These are phyloP conservation scores for Neopestalotiopsis clavispora DNA, from an alignment of 2,329 filamentous ascomycete species.

Conservation along the genomic window DNA sequence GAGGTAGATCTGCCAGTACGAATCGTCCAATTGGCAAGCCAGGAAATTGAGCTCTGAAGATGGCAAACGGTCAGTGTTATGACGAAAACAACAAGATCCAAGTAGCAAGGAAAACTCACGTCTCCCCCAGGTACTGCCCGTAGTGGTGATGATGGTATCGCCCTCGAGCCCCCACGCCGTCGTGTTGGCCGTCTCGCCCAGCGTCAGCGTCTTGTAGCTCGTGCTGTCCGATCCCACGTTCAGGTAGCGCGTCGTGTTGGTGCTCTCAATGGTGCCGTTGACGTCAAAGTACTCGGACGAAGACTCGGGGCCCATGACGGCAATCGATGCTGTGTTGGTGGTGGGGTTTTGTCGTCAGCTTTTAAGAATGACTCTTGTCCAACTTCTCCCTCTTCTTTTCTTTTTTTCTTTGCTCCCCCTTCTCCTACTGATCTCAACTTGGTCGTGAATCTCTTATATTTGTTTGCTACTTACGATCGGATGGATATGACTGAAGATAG, in stretches of 20 bases:
- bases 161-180: conserved; percentile 57
- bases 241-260: conserved; percentile 52
- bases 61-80: too few relatives aligned
- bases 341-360: background rate
- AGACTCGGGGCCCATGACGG: conserved; percentile 57
- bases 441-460: too few relatives aligned
- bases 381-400: too few relatives aligned
- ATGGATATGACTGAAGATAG: conserved; percentile 53
- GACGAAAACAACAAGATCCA: too few relatives aligned
- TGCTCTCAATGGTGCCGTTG: conserved; percentile 51
- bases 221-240: conserved; percentile 50
- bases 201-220: conserved; percentile 57
- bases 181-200: conserved; percentile 45
- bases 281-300: conserved; percentile 55
- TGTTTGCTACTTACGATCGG: conserved; percentile 38
- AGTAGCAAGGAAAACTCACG: conserved; percentile 30
- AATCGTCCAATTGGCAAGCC: conserved; percentile 46
- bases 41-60: conserved; percentile 54
- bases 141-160: conserved; percentile 48
- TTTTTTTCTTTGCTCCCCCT: background rate
- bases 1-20: conserved; percentile 56
- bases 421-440: background rate
- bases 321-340: conserved; percentile 39
- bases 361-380: background rate
- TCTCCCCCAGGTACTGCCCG: conserved; percentile 48